Base-by-base conservation (phyloP, 83 land plant genomes). In the Larix sibirica region DNA sequence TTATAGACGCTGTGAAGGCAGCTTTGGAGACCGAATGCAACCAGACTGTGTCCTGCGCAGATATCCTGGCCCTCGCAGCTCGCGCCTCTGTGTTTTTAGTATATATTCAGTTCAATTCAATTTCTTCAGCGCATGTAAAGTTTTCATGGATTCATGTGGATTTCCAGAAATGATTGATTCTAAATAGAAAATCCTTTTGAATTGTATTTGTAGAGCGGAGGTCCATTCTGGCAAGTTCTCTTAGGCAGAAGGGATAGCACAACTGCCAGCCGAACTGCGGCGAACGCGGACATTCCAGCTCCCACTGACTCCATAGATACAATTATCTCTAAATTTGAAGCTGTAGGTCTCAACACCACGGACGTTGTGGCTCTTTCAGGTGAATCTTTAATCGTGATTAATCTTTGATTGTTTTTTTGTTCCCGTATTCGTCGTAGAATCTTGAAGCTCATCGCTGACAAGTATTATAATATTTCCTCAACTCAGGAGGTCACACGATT, bases 341-440 rank as follows among this genome's bases (percentile, higher is more conserved):
- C 79, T 38, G 95, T 95, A 9, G 94, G 94, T 0, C 94, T 95
- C 33, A 73, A 80, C 44, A 44, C 84, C 82, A 82, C 88, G 14
- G 97, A 95, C 60, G 88, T 91, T 0, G 92, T 95, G 50, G 12
- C 95, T 14, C 88, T 95, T 56, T 93, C 97, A 79, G 97, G 97
- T 92, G 36, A 33, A 33, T 33, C 3, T 33, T 33, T 33, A 1
- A 33, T 33, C 3, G 2, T 33, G 2, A 33, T 33, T 1, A 33
- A 33, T 33, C 36, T 33, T 33, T 33, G n/a, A n/a, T n/a, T n/a
- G n/a, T n/a, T n/a, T n/a, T n/a, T n/a, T n/a, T n/a, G n/a, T n/a
- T n/a, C n/a, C n/a, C n/a, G n/a, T n/a, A n/a, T n/a, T n/a, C n/a
- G n/a, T n/a, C n/a, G n/a, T n/a, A n/a, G n/a, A n/a, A n/a, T 33